Evolutionary conservation across 2,329 filamentous ascomycete genomes (phyloP).

Genomic region (Zymoseptoria pseudotritici): DNA sequence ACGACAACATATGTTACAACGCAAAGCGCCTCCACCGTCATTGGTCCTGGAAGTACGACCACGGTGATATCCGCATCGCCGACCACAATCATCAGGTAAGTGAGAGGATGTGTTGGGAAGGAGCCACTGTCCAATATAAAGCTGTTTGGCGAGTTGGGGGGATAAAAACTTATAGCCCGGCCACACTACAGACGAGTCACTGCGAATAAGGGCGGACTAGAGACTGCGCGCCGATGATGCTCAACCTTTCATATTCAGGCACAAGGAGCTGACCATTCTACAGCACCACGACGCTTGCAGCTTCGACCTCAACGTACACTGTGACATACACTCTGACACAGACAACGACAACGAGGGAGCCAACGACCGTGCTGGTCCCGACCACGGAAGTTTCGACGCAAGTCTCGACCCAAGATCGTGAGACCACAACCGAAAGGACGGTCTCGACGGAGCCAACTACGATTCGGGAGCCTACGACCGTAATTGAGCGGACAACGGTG

Average conservation of each 20-base stretch:
- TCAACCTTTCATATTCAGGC: neutral
- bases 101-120: neutral
- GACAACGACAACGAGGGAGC: slow-evolving; percentile 1
- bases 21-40: neutral
- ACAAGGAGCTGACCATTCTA: neutral
- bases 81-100: neutral
- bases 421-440: neutral
- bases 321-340: neutral
- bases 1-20: neutral
- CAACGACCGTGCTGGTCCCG: neutral
- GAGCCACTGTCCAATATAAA: neutral
- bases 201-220: neutral
- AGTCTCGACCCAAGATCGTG: neutral
- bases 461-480: neutral
- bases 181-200: neutral
- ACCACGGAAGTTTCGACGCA: neutral
- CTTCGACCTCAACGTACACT: neutral
- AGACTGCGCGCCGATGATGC: neutral
- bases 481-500: neutral
- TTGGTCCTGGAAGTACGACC: neutral
- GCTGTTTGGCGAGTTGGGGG: too few species aligned
- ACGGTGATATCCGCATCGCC: neutral
- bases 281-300: neutral
- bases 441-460: slow-evolving; percentile 1
- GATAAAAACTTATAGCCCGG: neutral